Base-by-base conservation (phyloP, 176 grass and related monocot genomes). In the Hyparrhenia diplandra region DNA sequence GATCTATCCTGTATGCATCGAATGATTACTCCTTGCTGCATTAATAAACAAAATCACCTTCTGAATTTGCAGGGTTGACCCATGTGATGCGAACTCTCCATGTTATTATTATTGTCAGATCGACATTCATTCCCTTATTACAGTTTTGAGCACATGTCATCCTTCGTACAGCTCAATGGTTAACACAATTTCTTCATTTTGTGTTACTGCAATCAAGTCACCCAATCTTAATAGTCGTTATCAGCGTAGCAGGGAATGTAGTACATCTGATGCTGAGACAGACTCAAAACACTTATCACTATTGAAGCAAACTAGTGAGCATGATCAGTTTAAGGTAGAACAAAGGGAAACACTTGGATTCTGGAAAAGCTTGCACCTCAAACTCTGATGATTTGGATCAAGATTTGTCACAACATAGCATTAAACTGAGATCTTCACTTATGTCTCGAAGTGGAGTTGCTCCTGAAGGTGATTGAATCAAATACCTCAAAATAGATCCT, bases 81-180 rank as follows among this genome's bases (percentile, higher is more conserved):
- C 90, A 80, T 93, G 67, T 73, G 89, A 90, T 45, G 66, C 13
- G 21, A 80, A 80, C 69, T 63, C 85, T 58, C 67, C 87, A 80
- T 99, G 90, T 73, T 76, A 86, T 76, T 93, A 93, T 88, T 99
- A 99, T 87, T 77, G 75, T 73, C 88, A 83, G 74, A 80, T 39
- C 9, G 92, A 99, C 89, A 67, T 88, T 67, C 82, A 78, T 73
- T 76, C 79, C 71, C 79, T 99, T 93, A 72, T 95, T 23, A 58
- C 43, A 72, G 71, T 88, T 64, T 62, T 99, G 85, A 87, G 61
- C 47, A 34, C 84, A 76, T 91, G 85, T 42, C 90, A 93, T 77
- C 67, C 82, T 79, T 90, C 80, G 0, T 99, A 95, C 85, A 45
- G 60, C 41, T 75, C 90, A 82, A 88, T 99, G 30, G 42, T 86